Conservation (phyloP, 2,329 filamentous ascomycete genomes). For the Fusarium sp. region DNA sequence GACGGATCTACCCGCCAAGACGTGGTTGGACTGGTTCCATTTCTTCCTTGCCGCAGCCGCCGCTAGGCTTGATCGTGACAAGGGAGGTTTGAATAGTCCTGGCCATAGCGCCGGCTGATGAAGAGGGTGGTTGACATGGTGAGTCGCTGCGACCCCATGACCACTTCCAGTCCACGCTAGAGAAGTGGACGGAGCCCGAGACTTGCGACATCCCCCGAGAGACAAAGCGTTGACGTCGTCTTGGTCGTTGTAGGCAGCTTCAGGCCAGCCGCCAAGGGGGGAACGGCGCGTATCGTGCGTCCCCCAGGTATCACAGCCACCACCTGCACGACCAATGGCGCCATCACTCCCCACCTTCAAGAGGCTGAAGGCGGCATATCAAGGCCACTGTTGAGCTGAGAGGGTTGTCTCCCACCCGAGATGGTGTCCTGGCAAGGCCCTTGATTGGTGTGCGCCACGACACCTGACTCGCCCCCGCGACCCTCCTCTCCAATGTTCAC, state of each 20-base stretch:
- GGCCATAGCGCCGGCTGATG: not conserved
- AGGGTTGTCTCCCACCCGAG: slow-evolving; percentile 21
- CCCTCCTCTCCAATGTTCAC: slow-evolving; percentile 47
- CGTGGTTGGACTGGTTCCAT: slow-evolving; percentile 31
- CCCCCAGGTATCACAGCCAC: slow-evolving; percentile 28
- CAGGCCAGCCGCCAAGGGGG: slow-evolving; percentile 5
- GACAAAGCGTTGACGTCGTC: slow-evolving; percentile 12
- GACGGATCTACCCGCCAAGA: slow-evolving; percentile 45
- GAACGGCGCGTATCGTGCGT: slow-evolving; percentile 20
- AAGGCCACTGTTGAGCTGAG: slow-evolving; percentile 17
- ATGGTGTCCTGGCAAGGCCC: slow-evolving; percentile 37
- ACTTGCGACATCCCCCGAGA: slow-evolving; percentile 26
- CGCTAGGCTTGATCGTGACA: slow-evolving; percentile 31
- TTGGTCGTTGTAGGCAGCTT: slow-evolving; percentile 1
- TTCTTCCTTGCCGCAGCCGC: slow-evolving; percentile 11
- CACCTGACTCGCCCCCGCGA: slow-evolving; percentile 53
- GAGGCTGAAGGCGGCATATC: slow-evolving; percentile 26
- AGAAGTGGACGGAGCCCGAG: slow-evolving; percentile 16
- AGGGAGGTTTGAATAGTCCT: slow-evolving; percentile 16
- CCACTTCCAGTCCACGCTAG: slow-evolving; percentile 30
- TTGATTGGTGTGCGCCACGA: slow-evolving; percentile 53
- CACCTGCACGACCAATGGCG: slow-evolving; percentile 39
- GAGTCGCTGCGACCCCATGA: slow-evolving; percentile 44
- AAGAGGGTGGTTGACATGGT: slow-evolving; percentile 25
- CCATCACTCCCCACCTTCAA: slow-evolving; percentile 29